Evolutionary conservation across 306 rosid species (phyloP).

Genomic region (Quercus bicolor): DNA sequence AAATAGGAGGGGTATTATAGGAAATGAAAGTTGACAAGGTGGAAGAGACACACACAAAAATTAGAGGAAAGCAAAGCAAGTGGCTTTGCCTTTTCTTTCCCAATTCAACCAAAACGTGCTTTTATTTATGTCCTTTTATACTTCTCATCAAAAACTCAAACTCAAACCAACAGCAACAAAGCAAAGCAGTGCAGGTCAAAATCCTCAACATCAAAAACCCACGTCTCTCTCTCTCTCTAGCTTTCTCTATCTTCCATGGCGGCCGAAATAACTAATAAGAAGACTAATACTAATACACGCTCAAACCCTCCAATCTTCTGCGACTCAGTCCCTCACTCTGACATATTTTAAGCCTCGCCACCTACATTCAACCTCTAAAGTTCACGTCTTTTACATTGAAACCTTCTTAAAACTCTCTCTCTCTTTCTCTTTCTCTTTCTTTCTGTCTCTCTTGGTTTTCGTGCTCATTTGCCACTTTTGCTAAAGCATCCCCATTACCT

Average conservation of each 20-base stretch:
- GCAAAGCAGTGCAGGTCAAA: slow-evolving; percentile 45
- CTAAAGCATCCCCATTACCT: slow-evolving; percentile 39
- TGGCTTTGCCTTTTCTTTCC: slow-evolving; percentile 3
- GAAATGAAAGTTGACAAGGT: not conserved
- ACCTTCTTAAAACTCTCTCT: not conserved
- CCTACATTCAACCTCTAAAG: not conserved
- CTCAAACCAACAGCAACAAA: not conserved
- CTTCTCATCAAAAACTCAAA: slow-evolving; percentile 31
- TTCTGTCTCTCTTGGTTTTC: slow-evolving; percentile 45
- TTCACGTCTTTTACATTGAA: not conserved
- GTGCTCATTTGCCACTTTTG: slow-evolving; percentile 57
- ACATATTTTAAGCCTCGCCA: slow-evolving; percentile 17
- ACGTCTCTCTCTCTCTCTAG: not conserved
- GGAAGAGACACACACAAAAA: too few species aligned
- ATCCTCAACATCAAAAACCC: slow-evolving; percentile 7
- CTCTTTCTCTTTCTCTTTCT: not conserved
- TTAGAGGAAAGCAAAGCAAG: not conserved
- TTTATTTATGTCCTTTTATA: slow-evolving; percentile 34
- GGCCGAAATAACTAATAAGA: slow-evolving; percentile 38
- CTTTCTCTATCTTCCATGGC: slow-evolving; percentile 30
- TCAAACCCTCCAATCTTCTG: not conserved
- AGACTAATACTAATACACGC: slow-evolving; percentile 17
- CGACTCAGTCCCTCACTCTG: slow-evolving; percentile 27
- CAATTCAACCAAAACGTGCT: slow-evolving; percentile 43
- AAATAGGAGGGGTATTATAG: not conserved